Evolutionary conservation across 78 protist genomes (phyloP).

Genomic region (Dictyostelium capitatum): DNA sequence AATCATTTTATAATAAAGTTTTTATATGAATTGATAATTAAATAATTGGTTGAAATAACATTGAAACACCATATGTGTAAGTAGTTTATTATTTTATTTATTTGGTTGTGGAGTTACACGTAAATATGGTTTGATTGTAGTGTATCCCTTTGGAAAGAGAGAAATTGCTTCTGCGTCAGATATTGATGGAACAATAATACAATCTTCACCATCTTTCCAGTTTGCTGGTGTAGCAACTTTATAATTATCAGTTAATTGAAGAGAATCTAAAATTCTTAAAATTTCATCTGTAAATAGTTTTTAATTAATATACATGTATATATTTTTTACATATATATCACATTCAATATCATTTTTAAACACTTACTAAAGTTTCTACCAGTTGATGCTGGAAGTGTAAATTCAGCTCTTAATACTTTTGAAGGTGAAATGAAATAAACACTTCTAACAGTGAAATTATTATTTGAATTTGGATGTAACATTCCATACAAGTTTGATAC

Average conservation of each 20-base stretch:
- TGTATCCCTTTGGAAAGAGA: conserved; percentile 53
- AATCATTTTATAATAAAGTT: too few species aligned
- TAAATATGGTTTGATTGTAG: conserved; percentile 41
- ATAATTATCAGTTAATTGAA: conserved; percentile 87
- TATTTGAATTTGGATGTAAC: conserved; percentile 82
- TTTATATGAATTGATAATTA: too few species aligned
- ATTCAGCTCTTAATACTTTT: conserved; percentile 69
- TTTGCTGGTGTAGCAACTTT: conserved; percentile 90
- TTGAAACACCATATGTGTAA: too few species aligned
- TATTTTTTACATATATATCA: too few species aligned
- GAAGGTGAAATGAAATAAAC: conserved; percentile 88
- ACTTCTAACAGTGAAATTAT: conserved; percentile 64
- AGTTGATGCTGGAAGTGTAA: conserved; percentile 88
- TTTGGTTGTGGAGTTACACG: conserved; percentile 57
- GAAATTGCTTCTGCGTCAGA: conserved; percentile 73
- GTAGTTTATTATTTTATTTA: background rate
- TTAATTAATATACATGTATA: too few species aligned
- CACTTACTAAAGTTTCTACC: conserved; percentile 61
- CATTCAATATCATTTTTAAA: background rate
- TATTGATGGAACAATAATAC: conserved; percentile 82
- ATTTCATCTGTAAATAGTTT: conserved; percentile 71
- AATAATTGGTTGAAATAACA: too few species aligned
- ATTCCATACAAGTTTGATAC: conserved; percentile 89
- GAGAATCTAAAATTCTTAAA: conserved; percentile 87
- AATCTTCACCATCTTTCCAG: conserved; percentile 88